A percentile compares a stretch with the other conserved stretches of the same genome.
Evolutionary conservation across 2,329 filamentous ascomycete species (phyloP).

Genomic region (Botrytis deweyae): DNA sequence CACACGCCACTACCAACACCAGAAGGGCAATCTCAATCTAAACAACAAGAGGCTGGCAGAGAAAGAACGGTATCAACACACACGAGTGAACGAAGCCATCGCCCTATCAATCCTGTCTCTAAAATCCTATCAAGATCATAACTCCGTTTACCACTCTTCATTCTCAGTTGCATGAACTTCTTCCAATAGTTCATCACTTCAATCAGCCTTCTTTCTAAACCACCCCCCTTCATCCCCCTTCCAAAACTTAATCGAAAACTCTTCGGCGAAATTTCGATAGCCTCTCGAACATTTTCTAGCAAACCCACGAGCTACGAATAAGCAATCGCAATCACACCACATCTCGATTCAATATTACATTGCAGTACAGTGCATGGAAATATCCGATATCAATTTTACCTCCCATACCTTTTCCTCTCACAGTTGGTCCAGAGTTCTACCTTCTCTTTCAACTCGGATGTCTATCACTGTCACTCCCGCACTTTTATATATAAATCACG

Average conservation of each 20-base stretch:
- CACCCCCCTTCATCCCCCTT: not conserved
- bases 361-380: not conserved
- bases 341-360: not conserved
- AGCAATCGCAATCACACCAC: not conserved
- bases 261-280: not conserved
- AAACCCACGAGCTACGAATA: not conserved
- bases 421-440: constrained; percentile 12
- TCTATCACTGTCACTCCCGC: constrained; percentile 23
- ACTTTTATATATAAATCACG: constrained; percentile 28
- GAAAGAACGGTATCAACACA: not conserved
- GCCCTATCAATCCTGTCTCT: not conserved
- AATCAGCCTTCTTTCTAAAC: constrained; percentile 13
- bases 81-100: not conserved
- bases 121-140: not conserved
- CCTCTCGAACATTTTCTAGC: not conserved
- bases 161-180: constrained; percentile 8
- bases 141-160: not conserved
- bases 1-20: not conserved
- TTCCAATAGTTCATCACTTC: constrained; percentile 14
- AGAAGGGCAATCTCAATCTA: not conserved
- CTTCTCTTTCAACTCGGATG: constrained; percentile 25
- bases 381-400: not conserved
- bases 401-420: constrained; percentile 4
- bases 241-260: not conserved
- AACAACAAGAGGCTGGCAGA: not conserved